phyloP scores from a whole-genome alignment of 768 basidiomycete species.

The Leucosporidium scottii region DNA sequence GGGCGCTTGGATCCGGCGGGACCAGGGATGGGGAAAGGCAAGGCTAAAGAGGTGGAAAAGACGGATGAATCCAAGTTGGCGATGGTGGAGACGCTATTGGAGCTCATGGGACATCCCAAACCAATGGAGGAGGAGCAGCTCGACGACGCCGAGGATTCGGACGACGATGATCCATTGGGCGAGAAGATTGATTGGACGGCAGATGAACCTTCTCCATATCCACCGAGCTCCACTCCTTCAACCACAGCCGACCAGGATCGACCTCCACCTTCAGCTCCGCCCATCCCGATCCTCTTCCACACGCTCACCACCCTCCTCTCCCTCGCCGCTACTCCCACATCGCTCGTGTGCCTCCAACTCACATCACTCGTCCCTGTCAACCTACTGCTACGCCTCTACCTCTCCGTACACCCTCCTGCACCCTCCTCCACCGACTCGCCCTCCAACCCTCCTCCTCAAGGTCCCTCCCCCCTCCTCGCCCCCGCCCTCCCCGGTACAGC shows the following conservation, averaged over 20 bases:
- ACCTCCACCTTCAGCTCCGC: constrained; percentile 3
- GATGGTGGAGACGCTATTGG: constrained; percentile 59
- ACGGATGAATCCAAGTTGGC: constrained; percentile 78
- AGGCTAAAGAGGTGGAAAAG: constrained; percentile 44
- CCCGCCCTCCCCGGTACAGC: constrained; percentile 49
- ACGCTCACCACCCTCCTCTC: constrained; percentile 67
- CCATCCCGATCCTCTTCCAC: constrained; percentile 68
- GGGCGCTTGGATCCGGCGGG: constrained; percentile 49
- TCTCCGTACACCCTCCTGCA: constrained; percentile 1
- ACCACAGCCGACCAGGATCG: background rate
- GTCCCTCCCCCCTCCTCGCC: constrained; percentile 20
- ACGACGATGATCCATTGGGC: constrained; percentile 41
- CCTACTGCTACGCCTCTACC: constrained; percentile 12
- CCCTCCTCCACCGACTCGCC: no score
- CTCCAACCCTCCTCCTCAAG: background rate
- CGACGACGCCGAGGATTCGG: constrained; percentile 37
- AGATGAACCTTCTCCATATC: constrained; percentile 1
- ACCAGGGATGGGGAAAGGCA: constrained; percentile 55
- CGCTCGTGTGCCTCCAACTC: constrained; percentile 48
- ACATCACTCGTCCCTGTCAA: constrained; percentile 13
- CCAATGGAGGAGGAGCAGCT: constrained; percentile 25
- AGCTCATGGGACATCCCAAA: constrained; percentile 51
- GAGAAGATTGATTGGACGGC: constrained; percentile 17
- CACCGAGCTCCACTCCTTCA: background rate
- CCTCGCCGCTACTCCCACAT: constrained; percentile 55